phyloP scores from a whole-genome alignment of 148 eudicot genomes.

The Cornus florida region DNA sequence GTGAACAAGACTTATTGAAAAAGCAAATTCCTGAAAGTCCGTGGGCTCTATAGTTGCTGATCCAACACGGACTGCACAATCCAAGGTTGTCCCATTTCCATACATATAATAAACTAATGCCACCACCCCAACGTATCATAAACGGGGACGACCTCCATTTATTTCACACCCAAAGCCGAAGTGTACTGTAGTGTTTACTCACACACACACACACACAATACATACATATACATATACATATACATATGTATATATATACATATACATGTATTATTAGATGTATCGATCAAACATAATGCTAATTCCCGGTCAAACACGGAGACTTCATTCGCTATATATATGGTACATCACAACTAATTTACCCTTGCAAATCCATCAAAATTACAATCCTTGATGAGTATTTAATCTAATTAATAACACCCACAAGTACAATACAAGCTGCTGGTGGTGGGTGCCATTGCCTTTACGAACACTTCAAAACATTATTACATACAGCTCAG shows the following conservation, averaged over 20 bases:
- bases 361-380: background rate
- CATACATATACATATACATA: background rate
- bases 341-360: background rate
- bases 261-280: background rate
- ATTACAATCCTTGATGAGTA: too few relatives aligned
- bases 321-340: background rate
- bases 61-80: slow-evolving; percentile 26
- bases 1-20: slow-evolving; percentile 1
- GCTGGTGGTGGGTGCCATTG: slow-evolving; percentile 22
- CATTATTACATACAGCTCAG: background rate
- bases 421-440: background rate
- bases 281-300: background rate
- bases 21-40: slow-evolving; percentile 33
- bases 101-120: background rate
- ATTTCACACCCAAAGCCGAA: slow-evolving; percentile 28
- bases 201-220: slow-evolving; percentile 24
- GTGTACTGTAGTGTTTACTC: slow-evolving; percentile 22
- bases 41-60: slow-evolving; percentile 16
- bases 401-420: too few relatives aligned
- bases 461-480: slow-evolving; percentile 36
- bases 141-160: background rate
- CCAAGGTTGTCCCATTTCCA: slow-evolving; percentile 18
- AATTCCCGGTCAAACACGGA: slow-evolving; percentile 33
- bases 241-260: background rate
- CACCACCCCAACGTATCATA: background rate